Conservation (phyloP, 2,329 filamentous ascomycete genomes). For the Cucurbitaria berberidis region DNA sequence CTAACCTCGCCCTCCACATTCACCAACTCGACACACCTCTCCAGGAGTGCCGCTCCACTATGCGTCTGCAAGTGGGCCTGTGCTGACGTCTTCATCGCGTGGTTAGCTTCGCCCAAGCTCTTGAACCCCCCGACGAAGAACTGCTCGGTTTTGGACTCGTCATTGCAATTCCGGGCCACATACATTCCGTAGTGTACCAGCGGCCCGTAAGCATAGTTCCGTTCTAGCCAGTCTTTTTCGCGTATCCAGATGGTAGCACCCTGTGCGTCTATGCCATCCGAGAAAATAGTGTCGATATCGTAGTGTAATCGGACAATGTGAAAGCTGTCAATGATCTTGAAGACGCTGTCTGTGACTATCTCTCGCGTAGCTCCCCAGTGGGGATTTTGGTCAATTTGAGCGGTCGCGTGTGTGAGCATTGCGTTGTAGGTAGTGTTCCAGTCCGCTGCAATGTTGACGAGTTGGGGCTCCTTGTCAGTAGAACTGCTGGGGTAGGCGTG, state of each 20-base stretch:
- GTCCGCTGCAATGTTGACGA: background rate
- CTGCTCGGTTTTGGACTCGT: background rate
- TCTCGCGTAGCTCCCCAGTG: constrained; percentile 6
- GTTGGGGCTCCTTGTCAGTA: background rate
- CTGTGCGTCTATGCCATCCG: background rate
- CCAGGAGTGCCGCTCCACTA: background rate
- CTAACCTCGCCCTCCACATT: background rate
- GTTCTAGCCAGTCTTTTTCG: background rate
- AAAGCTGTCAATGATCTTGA: constrained; percentile 2
- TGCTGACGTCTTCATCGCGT: constrained; percentile 7
- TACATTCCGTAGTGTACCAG: constrained; percentile 6
- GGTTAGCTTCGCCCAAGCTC: constrained; percentile 1
- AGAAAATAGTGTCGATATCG: constrained; percentile 2
- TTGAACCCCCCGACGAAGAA: constrained; percentile 6
- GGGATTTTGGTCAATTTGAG: background rate
- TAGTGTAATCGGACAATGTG: constrained; percentile 2
- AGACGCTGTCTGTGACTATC: background rate
- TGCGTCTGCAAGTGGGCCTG: background rate
- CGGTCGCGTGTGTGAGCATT: constrained; percentile 5
- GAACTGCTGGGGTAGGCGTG: background rate
- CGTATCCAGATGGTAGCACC: background rate
- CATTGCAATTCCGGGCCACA: background rate
- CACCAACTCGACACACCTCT: constrained; percentile 5
- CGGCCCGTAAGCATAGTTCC: background rate
- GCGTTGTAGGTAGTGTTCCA: constrained; percentile 1